phyloP scores from a whole-genome alignment of 345 rosid species.

The Melaleuca quinquenervia region DNA sequence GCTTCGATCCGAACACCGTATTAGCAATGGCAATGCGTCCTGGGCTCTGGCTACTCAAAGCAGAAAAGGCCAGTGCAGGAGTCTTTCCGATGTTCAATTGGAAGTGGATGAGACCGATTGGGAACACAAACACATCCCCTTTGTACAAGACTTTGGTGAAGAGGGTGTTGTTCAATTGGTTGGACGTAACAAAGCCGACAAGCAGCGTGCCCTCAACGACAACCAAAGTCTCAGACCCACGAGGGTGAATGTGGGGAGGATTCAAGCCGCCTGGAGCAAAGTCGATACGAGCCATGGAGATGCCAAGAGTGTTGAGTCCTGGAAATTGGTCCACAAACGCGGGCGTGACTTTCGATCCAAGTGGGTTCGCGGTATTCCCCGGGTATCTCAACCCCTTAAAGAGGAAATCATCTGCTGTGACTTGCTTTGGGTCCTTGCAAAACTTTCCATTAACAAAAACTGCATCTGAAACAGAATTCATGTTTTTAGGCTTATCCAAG shows the following conservation, averaged over 20 bases:
- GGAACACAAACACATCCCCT: constrained; percentile 10
- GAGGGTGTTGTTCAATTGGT: constrained; percentile 5
- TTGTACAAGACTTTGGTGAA: constrained; percentile 4
- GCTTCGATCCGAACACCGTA: background rate
- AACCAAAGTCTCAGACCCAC: constrained; percentile 1
- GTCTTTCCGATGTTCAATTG: constrained; percentile 10
- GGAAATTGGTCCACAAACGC: background rate
- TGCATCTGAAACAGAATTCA: background rate
- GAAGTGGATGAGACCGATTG: constrained; percentile 8
- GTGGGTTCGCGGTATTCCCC: background rate
- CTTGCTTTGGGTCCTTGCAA: constrained; percentile 7
- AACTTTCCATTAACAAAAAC: constrained; percentile 5
- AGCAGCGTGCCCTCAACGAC: constrained; percentile 2
- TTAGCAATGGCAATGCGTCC: constrained; percentile 4
- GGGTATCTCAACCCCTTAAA: background rate
- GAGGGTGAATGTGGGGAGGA: constrained; percentile 12
- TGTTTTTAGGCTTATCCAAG: background rate
- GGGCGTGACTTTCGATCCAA: background rate
- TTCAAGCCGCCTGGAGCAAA: constrained; percentile 1
- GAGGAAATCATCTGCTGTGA: constrained; percentile 1
- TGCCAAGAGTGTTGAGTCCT: constrained; percentile 9
- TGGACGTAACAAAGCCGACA: constrained; percentile 11
- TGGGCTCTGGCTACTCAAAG: constrained; percentile 6
- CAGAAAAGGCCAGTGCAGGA: constrained; percentile 2
- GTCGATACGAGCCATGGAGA: constrained; percentile 5